A percentile compares a stretch with the other conserved stretches of the same genome.
Conservation (phyloP, 768 basidiomycete genomes). For the Kwoniella sp. region DNA sequence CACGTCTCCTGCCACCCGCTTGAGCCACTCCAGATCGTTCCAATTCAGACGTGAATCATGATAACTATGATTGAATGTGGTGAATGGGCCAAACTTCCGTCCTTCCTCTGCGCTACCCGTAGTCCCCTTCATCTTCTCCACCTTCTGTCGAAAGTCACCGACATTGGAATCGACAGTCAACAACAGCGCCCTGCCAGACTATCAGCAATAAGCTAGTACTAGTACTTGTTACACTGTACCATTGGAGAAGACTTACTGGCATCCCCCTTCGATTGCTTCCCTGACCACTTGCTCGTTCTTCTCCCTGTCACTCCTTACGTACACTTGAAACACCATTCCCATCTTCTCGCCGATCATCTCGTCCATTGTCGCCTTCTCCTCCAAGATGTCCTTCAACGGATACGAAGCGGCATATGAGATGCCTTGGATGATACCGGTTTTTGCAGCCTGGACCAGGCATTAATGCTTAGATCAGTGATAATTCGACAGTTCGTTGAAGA, state of each 20-base stretch:
- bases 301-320: conserved; percentile 70
- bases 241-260: conserved; percentile 54
- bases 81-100: conserved; percentile 45
- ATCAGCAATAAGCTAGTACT: too few species aligned
- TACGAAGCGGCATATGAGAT: conserved; percentile 55
- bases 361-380: conserved; percentile 51
- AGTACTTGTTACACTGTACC: neutral
- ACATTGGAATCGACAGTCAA: conserved; percentile 86
- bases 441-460: conserved; percentile 44
- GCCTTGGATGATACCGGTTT: conserved; percentile 52
- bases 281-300: conserved; percentile 70
- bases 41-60: conserved; percentile 52
- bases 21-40: conserved; percentile 52
- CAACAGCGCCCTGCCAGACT: conserved; percentile 71
- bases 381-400: conserved; percentile 54
- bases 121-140: conserved; percentile 49
- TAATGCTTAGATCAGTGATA: neutral
- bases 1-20: conserved; percentile 55
- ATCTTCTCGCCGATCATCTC: conserved; percentile 39
- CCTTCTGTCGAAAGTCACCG: conserved; percentile 35
- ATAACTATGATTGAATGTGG: conserved; percentile 22
- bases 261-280: conserved; percentile 73
- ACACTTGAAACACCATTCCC: conserved; percentile 62
- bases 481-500: too few species aligned
- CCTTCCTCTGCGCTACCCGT: conserved; percentile 44